Conservation (phyloP, 371 early-diverging fungal species). For the Mortierella polycephala region DNA sequence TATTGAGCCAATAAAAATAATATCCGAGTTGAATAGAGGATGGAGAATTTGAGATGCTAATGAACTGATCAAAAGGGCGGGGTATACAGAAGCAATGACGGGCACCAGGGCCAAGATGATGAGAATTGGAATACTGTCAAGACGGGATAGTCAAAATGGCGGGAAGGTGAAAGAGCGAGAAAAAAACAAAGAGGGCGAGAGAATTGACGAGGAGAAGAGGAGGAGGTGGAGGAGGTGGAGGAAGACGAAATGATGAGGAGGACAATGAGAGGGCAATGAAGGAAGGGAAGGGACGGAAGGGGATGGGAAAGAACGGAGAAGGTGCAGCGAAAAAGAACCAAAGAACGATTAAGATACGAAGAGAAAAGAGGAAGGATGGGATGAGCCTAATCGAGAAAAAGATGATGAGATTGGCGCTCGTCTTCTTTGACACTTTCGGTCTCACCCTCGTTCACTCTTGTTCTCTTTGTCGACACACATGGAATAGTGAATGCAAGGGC, state of each 20-base stretch:
- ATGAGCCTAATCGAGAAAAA: too few species aligned
- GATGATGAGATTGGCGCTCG: too few species aligned
- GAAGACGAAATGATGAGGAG: not conserved
- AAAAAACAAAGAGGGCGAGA: slow-evolving; percentile 3
- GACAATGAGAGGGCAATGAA: not conserved
- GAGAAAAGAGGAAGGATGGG: too few species aligned
- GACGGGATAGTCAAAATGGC: not conserved
- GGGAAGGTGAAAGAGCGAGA: slow-evolving; percentile 1
- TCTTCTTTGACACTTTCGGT: too few species aligned
- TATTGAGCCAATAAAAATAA: slow-evolving; percentile 6
- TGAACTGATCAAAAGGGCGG: not conserved
- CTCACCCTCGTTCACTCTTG: too few species aligned
- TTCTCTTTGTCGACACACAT: too few species aligned
- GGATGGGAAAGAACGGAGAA: too few species aligned
- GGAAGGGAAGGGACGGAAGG: too few species aligned
- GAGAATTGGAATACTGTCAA: too few species aligned
- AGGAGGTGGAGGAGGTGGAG: not conserved
- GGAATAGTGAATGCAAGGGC: too few species aligned
- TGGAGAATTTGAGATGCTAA: not conserved
- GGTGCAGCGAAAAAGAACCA: too few species aligned
- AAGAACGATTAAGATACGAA: too few species aligned
- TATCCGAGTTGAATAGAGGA: not conserved
- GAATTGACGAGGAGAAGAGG: slow-evolving; percentile 2
- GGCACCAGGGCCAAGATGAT: not conserved
- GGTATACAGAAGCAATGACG: not conserved